Percentiles rank a stretch among this genome's conserved stretches.
Conservation (phyloP, 2,329 filamentous ascomycete species). For the Diaporthe sp. region DNA sequence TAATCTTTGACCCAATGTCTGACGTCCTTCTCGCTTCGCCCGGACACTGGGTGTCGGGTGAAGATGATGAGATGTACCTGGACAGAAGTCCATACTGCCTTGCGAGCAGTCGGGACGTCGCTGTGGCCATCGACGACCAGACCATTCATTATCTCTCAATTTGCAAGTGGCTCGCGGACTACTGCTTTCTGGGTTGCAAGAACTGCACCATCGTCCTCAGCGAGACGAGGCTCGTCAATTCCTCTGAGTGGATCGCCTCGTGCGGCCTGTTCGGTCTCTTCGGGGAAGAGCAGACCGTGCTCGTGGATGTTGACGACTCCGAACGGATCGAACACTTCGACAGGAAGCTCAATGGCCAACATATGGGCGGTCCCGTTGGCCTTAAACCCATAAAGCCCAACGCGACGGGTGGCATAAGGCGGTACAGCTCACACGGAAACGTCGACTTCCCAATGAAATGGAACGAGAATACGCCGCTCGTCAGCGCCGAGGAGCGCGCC, state of each 20-base stretch:
- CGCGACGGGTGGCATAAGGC: not conserved
- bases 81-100: not conserved
- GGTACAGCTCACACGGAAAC: not conserved
- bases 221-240: not conserved
- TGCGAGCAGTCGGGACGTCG: not conserved
- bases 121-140: not conserved
- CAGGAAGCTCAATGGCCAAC: not conserved
- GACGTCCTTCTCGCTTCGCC: not conserved
- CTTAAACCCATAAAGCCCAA: fast-evolving
- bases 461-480: not conserved
- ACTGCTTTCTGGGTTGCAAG: not conserved
- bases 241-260: not conserved
- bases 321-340: not conserved
- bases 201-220: constrained; percentile 1
- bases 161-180: too few species aligned
- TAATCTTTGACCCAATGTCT: not conserved
- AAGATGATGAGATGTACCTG: not conserved
- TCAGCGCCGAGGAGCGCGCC: not conserved
- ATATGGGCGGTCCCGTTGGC: too few species aligned
- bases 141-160: fast-evolving
- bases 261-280: constrained; percentile 2
- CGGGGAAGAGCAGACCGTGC: not conserved
- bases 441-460: not conserved
- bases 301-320: not conserved
- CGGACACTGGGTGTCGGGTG: too few species aligned